A percentile compares a stretch with the other conserved stretches of the same genome.
phyloP scores from a whole-genome alignment of 805 yeast species.

The Wickerhamiella domercqiae region DNA sequence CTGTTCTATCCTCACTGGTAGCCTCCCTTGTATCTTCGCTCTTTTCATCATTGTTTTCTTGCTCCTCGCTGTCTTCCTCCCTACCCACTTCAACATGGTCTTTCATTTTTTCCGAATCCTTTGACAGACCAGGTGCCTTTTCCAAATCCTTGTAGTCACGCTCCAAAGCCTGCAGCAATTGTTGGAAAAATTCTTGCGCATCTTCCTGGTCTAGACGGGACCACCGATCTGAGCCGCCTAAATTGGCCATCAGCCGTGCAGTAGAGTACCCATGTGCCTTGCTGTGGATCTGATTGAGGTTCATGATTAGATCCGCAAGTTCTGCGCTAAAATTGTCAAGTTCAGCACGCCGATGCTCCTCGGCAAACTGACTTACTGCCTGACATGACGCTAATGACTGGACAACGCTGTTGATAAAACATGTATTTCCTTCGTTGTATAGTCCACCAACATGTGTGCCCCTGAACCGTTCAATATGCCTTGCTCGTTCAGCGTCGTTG shows the following conservation, averaged over 20 bases:
- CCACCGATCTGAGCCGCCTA: slow-evolving; percentile 36
- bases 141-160: slow-evolving; percentile 16
- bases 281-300: slow-evolving; percentile 20
- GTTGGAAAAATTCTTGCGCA: slow-evolving; percentile 91
- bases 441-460: slow-evolving; percentile 58
- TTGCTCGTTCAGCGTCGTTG: slow-evolving; percentile 14
- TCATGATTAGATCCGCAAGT: slow-evolving; percentile 14
- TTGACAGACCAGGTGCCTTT: not conserved
- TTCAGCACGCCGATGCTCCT: slow-evolving; percentile 24
- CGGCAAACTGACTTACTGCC: slow-evolving; percentile 41
- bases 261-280: slow-evolving; percentile 20
- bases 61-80: not conserved
- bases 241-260: slow-evolving; percentile 13
- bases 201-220: slow-evolving; percentile 87
- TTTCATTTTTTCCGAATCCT: not conserved
- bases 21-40: slow-evolving; percentile 14
- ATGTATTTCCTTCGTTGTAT: slow-evolving; percentile 81
- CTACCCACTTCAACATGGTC: not conserved
- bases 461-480: slow-evolving; percentile 15
- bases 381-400: slow-evolving; percentile 69
- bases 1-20: slow-evolving; percentile 25
- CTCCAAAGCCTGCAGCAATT: slow-evolving; percentile 22
- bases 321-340: slow-evolving; percentile 14
- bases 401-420: slow-evolving; percentile 84
- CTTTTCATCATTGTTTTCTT: slow-evolving; percentile 1